Evolutionary conservation across 148 eudicot species (phyloP).

Genomic region (Cornus florida): DNA sequence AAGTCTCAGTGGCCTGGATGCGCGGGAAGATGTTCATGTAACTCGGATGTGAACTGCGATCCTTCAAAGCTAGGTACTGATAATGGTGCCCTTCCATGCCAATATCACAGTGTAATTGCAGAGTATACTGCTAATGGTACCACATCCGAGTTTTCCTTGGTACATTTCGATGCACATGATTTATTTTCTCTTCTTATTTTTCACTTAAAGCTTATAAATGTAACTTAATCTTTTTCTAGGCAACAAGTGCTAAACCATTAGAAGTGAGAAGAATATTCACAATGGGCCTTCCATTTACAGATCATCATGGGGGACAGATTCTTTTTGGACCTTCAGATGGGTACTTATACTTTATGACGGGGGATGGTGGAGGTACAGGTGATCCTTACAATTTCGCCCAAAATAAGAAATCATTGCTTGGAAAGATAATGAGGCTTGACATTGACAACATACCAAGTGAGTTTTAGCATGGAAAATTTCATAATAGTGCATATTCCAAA

Average conservation of each 20-base stretch:
- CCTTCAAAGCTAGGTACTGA: constrained; percentile 63
- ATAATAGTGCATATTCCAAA: background rate
- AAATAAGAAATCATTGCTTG: constrained; percentile 84
- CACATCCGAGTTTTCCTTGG: constrained; percentile 50
- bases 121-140: constrained; percentile 66
- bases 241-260: constrained; percentile 53
- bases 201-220: background rate
- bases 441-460: constrained; percentile 63
- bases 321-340: constrained; percentile 85
- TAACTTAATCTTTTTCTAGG: constrained; percentile 31
- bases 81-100: constrained; percentile 73
- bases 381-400: constrained; percentile 89
- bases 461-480: constrained; percentile 18
- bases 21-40: constrained; percentile 80
- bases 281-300: constrained; percentile 83
- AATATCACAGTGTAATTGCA: constrained; percentile 68
- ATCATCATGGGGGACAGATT: constrained; percentile 86
- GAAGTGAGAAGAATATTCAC: constrained; percentile 90
- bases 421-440: constrained; percentile 86
- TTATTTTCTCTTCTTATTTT: background rate
- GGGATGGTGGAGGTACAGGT: constrained; percentile 79
- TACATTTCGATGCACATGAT: constrained; percentile 21
- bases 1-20: constrained; percentile 68
- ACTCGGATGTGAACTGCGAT: constrained; percentile 79
- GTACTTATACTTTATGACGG: constrained; percentile 85